phyloP scores from a whole-genome alignment of 108 stramenopile species.

The Nitzschia sp. region DNA sequence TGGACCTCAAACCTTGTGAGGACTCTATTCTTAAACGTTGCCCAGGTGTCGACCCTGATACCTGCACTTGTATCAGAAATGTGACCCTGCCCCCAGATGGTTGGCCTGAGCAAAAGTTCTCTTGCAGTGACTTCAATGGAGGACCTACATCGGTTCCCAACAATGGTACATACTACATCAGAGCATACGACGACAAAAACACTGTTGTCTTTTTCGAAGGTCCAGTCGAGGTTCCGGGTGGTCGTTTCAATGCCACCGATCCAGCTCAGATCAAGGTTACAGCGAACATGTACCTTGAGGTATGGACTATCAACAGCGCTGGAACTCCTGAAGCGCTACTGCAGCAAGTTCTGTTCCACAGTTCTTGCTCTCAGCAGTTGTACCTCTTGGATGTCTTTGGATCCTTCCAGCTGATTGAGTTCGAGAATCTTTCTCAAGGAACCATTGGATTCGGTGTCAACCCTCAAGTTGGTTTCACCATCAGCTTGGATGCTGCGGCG shows the following conservation, averaged over 20 bases:
- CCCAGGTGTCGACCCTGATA: constrained; percentile 10
- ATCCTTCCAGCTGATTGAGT: constrained; percentile 32
- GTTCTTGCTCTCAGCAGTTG: constrained; percentile 37
- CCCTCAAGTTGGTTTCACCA: constrained; percentile 2
- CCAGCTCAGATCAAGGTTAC: not conserved
- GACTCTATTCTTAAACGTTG: constrained; percentile 5
- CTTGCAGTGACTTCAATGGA: constrained; percentile 22
- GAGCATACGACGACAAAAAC: not conserved
- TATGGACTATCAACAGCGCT: constrained; percentile 1
- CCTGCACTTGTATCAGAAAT: constrained; percentile 3
- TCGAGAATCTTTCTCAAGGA: constrained; percentile 7
- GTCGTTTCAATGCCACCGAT: constrained; percentile 15
- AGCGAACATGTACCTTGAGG: constrained; percentile 4
- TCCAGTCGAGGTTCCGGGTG: constrained; percentile 13
- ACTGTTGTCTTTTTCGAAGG: constrained; percentile 29
- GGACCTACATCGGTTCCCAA: constrained; percentile 8
- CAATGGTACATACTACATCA: constrained; percentile 12
- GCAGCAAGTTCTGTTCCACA: constrained; percentile 28
- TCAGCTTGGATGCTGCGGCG: not conserved
- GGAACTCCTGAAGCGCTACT: constrained; percentile 7
- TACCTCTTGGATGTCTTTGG: constrained; percentile 40
- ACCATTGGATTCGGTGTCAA: constrained; percentile 7
- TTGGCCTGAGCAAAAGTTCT: constrained; percentile 23
- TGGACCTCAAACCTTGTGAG: not conserved
- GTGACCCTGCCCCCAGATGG: not conserved